Conservation (phyloP, 345 rosid genomes). For the Linum tenue region DNA sequence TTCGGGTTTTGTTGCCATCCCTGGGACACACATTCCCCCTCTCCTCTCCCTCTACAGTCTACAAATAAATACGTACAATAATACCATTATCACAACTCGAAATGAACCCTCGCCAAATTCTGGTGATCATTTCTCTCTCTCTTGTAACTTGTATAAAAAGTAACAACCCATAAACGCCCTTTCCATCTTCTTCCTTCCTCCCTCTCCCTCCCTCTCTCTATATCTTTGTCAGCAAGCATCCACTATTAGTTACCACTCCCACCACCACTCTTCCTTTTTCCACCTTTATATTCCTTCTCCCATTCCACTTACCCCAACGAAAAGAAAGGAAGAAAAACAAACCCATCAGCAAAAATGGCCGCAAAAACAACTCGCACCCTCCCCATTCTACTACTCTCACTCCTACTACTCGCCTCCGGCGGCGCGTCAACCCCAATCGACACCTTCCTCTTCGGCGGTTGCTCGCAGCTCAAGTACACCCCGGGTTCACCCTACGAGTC, state of each 20-base stretch:
- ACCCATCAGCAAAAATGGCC: background rate
- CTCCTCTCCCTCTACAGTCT: too few relatives aligned
- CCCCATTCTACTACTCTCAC: background rate
- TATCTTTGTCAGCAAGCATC: background rate
- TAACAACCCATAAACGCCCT: too few relatives aligned
- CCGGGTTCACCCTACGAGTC: constrained; percentile 23
- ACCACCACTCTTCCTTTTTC: background rate
- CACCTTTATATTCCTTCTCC: background rate
- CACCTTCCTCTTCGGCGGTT: constrained; percentile 22
- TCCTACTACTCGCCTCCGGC: background rate
- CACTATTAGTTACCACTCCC: background rate
- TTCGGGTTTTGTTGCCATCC: too few relatives aligned
- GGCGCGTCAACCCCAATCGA: background rate
- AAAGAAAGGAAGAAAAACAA: background rate
- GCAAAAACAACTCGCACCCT: background rate
- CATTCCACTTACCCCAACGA: too few relatives aligned
- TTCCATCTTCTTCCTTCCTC: too few relatives aligned
- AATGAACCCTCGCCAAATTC: too few relatives aligned
- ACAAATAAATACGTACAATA: too few relatives aligned
- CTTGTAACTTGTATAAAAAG: too few relatives aligned
- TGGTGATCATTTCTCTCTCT: too few relatives aligned
- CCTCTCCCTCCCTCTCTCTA: background rate
- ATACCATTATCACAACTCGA: too few relatives aligned
- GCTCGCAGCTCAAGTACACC: constrained; percentile 17
- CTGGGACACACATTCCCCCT: too few relatives aligned